These are phyloP conservation scores for Aegle marmelos DNA, from an alignment of 345 rosid genomes.

Conservation along the genomic window DNA sequence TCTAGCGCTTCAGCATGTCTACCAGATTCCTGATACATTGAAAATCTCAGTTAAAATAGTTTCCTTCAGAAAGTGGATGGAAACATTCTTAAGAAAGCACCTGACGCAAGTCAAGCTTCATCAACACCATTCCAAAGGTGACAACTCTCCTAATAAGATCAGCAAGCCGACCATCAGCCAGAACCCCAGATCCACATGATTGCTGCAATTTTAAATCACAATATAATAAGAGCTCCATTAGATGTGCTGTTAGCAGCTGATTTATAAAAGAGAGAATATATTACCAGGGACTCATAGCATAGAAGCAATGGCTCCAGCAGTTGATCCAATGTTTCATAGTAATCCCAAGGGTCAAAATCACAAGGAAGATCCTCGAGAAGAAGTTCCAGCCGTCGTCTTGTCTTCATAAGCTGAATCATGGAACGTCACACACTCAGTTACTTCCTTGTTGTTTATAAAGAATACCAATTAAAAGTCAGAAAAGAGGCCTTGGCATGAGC, in stretches of 20 bases:
- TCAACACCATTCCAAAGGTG: conserved; percentile 85
- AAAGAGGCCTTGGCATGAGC: not conserved
- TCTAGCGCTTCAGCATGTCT: conserved; percentile 85
- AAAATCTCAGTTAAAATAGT: conserved; percentile 18
- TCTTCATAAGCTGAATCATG: conserved; percentile 71
- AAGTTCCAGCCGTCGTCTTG: conserved; percentile 73
- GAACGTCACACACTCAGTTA: conserved; percentile 1
- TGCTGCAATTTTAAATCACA: conserved; percentile 46
- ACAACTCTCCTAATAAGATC: conserved; percentile 91
- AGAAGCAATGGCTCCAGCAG: conserved; percentile 81
- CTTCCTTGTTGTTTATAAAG: not conserved
- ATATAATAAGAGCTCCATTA: not conserved
- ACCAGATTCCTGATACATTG: conserved; percentile 66
- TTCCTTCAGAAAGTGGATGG: not conserved
- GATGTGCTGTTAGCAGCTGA: not conserved
- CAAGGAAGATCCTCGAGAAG: conserved; percentile 95
- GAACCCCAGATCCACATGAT: conserved; percentile 77
- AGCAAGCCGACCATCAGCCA: conserved; percentile 92
- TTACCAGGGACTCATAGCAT: conserved; percentile 87
- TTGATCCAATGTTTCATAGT: conserved; percentile 80
- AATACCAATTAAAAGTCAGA: not conserved
- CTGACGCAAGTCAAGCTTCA: conserved; percentile 99
- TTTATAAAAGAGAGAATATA: not conserved
- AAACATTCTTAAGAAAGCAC: conserved; percentile 32
- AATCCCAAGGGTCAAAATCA: conserved; percentile 68